Conservation (phyloP, 768 basidiomycete genomes). For the Suillus americanus region DNA sequence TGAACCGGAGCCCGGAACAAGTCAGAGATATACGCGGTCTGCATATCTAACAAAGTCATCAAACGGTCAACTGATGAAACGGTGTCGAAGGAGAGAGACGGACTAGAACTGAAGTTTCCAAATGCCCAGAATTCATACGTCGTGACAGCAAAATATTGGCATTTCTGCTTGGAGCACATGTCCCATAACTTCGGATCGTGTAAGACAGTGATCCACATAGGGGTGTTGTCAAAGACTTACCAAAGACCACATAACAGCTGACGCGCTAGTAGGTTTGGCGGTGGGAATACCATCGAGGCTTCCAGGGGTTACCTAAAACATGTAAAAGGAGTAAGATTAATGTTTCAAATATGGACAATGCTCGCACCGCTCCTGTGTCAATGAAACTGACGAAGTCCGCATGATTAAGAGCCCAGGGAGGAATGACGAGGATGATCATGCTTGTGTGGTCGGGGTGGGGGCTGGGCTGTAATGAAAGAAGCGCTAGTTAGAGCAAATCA, state of each 20-base stretch:
- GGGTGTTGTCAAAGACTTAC: background rate
- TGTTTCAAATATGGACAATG: background rate
- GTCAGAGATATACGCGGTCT: background rate
- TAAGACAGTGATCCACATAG: background rate
- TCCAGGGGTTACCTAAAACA: background rate
- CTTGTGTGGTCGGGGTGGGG: background rate
- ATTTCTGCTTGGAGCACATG: slow-evolving; percentile 4
- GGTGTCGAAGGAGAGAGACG: background rate
- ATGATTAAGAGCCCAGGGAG: slow-evolving; percentile 5
- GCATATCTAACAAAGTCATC: background rate
- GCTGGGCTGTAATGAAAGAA: background rate
- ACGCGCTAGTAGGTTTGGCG: background rate
- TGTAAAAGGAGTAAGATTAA: background rate
- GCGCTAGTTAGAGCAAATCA: background rate
- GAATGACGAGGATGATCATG: slow-evolving; percentile 7
- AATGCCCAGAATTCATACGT: slow-evolving; percentile 8
- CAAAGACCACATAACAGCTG: slow-evolving; percentile 5
- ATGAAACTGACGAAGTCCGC: slow-evolving; percentile 4
- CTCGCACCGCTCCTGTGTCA: background rate
- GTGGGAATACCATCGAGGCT: background rate
- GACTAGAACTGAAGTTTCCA: slow-evolving; percentile 6
- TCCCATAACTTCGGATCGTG: slow-evolving; percentile 1
- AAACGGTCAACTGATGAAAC: background rate
- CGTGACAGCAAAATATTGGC: slow-evolving; percentile 6
- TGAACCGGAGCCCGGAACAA: slow-evolving; percentile 2